Percentiles rank a stretch among this genome's conserved stretches.
Conservation (phyloP, 2,329 filamentous ascomycete genomes). For the Phaeosphaeria sp. region DNA sequence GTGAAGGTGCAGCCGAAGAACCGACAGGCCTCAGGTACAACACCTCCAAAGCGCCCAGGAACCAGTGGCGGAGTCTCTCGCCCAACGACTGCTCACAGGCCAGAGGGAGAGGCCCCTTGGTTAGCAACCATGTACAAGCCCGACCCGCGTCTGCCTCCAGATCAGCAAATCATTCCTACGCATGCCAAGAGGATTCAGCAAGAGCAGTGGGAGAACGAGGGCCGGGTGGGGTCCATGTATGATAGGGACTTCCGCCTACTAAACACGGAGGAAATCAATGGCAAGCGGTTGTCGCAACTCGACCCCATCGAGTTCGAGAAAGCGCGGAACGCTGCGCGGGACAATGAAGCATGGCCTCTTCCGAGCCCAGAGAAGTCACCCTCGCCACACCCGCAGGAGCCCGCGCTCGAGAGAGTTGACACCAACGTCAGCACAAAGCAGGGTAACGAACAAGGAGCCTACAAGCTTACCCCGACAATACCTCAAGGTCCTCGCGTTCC, state of each 20-base stretch:
- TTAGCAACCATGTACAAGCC: conserved; percentile 94
- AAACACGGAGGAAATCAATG: conserved; percentile 65
- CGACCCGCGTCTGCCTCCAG: conserved; percentile 89
- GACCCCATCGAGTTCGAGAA: conserved; percentile 39
- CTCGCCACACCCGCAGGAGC: conserved; percentile 1
- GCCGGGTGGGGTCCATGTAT: conserved; percentile 83
- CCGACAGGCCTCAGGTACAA: conserved; percentile 32
- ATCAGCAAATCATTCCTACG: conserved; percentile 94
- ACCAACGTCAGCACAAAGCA: conserved; percentile 21
- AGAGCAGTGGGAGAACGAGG: conserved; percentile 93
- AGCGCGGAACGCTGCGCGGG: conserved; percentile 12
- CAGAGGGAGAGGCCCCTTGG: conserved; percentile 96
- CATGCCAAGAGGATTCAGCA: conserved; percentile 90
- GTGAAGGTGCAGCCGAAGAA: conserved; percentile 44
- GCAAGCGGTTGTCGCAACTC: conserved; percentile 42
- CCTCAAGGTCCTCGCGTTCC: conserved; percentile 38
- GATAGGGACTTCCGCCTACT: conserved; percentile 87
- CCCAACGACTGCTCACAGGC: conserved; percentile 71
- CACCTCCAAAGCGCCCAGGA: conserved; percentile 62
- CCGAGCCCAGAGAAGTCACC: conserved; percentile 36
- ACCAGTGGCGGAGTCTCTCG: conserved; percentile 64
- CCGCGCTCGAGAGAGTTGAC: conserved; percentile 31
- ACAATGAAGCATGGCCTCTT: conserved; percentile 45
- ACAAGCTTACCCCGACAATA: conserved; percentile 57
- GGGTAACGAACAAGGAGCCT: conserved; percentile 52